phyloP scores from a whole-genome alignment of 2,329 filamentous ascomycete species.

The Aphanocladium album region DNA sequence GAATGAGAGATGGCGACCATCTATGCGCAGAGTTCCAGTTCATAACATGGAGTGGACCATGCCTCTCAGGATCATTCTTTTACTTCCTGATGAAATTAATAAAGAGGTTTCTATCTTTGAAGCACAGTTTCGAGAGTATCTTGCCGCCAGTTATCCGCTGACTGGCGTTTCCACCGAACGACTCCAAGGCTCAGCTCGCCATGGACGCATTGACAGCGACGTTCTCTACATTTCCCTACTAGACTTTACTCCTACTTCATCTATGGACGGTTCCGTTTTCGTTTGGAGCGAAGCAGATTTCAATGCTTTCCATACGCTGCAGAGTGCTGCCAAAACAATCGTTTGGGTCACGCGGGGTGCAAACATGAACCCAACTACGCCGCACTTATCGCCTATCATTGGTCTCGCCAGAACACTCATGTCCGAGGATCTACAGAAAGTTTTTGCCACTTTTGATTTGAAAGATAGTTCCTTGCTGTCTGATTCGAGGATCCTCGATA shows the following conservation, averaged over 20 bases:
- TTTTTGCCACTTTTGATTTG: conserved; percentile 41
- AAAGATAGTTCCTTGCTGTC: conserved; percentile 18
- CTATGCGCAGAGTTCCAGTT: background rate
- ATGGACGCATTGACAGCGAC: background rate
- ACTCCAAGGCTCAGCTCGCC: background rate
- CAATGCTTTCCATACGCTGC: conserved; percentile 34
- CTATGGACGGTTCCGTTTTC: conserved; percentile 27
- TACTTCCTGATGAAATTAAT: background rate
- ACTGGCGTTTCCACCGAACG: background rate
- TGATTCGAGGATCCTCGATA: conserved; percentile 11
- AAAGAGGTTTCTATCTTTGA: background rate
- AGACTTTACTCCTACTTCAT: conserved; percentile 30
- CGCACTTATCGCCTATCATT: conserved; percentile 36
- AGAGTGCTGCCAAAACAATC: conserved; percentile 32
- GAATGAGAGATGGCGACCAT: background rate
- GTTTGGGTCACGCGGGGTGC: conserved; percentile 45
- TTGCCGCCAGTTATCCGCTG: background rate
- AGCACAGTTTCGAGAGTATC: background rate
- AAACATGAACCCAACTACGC: conserved; percentile 30
- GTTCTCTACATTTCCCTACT: conserved; percentile 38
- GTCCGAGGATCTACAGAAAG: conserved; percentile 43
- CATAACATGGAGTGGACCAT: background rate
- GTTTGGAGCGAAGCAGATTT: conserved; percentile 36
- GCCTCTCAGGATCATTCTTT: background rate
- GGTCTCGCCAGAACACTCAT: conserved; percentile 43